Conservation (phyloP, 805 yeast species). For the Kurtzmaniella fragi region DNA sequence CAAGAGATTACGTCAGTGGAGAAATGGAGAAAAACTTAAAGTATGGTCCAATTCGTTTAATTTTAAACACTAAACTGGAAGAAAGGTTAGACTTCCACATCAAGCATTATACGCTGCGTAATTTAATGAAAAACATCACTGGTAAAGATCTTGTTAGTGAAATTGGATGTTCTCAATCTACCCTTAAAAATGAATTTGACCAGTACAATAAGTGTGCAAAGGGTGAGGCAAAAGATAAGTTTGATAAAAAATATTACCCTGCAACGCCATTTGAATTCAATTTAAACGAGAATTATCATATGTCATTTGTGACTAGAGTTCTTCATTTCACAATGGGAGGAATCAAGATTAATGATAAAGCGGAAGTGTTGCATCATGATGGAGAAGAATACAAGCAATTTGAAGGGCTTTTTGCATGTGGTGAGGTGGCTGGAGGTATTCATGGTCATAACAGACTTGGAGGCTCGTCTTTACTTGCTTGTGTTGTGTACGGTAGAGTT, state of each 20-base stretch:
- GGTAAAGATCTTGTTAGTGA: constrained; percentile 42
- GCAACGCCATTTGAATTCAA: constrained; percentile 39
- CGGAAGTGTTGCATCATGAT: constrained; percentile 37
- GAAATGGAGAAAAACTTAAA: constrained; percentile 45
- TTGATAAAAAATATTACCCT: constrained; percentile 46
- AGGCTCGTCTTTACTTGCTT: constrained; percentile 40
- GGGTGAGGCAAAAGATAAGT: constrained; percentile 37
- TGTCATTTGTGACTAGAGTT: constrained; percentile 51
- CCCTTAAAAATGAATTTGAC: constrained; percentile 28
- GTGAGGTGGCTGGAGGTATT: constrained; percentile 43
- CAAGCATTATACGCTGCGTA: constrained; percentile 52
- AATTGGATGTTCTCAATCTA: constrained; percentile 25
- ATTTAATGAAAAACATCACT: constrained; percentile 45
- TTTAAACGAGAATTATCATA: constrained; percentile 37
- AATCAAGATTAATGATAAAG: constrained; percentile 45
- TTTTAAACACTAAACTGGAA: constrained; percentile 45
- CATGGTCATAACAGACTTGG: constrained; percentile 43
- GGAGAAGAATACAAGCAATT: constrained; percentile 21
- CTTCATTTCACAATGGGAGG: constrained; percentile 73
- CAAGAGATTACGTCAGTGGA: constrained; percentile 56
- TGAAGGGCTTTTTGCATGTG: constrained; percentile 38
- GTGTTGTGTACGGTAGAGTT: constrained; percentile 40
- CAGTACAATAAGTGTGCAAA: constrained; percentile 38
- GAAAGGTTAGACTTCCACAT: constrained; percentile 44
- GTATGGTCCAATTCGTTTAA: constrained; percentile 45